Evolutionary conservation across 352 stramenopile genomes (phyloP), one percentile per base, ranked within the genome.

Genomic region (Blastocystis sp.): DNA sequence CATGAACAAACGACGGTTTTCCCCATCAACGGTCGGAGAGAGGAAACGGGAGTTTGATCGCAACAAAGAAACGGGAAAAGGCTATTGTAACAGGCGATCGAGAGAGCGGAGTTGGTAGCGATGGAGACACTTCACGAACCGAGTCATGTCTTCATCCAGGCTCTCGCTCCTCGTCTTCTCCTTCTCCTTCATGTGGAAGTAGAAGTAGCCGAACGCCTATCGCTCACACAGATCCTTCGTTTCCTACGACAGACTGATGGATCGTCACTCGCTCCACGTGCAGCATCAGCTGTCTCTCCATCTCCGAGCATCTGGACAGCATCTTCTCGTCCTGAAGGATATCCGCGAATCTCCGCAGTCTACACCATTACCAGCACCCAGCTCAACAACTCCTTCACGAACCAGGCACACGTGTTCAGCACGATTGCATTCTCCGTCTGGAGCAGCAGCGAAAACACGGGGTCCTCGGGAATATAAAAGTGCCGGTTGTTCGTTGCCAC

Each of bases 161-260:
- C 10, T 48, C 64, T 74, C 64, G 21, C 42, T 45, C 34, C 14
- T 45, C 40, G 64, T 34, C 48, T 14, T 57, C 17, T 74, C 64
- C 40, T 74, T 74, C 34, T 74, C 64, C 21, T 52, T 34, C 64
- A 74, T 74, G 42, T 74, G 64, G 42, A 48, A 74, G 42, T 52
- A 74, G 14, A 74, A 74, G 9, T 74, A 42, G 1, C 64, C 3
- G 24, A 74, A 21, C 45, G 64, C 64, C 64, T 74, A 74, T 21
- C 21, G 19, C 2, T 74, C 6, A 74, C 64, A 54, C 21, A 21
- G 10, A 34, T 52, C 40, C 1, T 21, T 24, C 2, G 7, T 48
- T 48, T n/a, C 64, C 7, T 1, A 74, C 64, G 10, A 74, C 19
- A 14, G 48, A 57, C 48, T 57, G 48, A 14, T 57, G 6, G 6